Base-by-base conservation (phyloP, 306 rosid species). In the Herpetospermum pedunculosum region DNA sequence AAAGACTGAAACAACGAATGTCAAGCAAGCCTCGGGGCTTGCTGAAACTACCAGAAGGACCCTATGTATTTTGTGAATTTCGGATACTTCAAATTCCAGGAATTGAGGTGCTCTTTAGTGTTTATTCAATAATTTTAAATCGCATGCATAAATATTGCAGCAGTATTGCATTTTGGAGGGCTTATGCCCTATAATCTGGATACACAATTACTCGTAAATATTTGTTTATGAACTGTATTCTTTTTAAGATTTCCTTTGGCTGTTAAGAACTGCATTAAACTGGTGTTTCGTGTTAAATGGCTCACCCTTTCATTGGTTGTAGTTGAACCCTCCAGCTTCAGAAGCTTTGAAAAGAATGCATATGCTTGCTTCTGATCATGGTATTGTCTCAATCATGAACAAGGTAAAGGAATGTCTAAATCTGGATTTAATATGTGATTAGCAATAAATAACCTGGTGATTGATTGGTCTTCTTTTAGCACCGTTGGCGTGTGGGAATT, bases 281-380 rank as follows among this genome's bases (percentile, higher is more conserved):
- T 69, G 74, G 62, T 70, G 52, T 50, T 76, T 69, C 72, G 62
- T 70, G 52, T 50, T 76, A 78, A 57, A 74, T 19, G 58, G 34
- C 37, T 76, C 67, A n/a, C 64, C 58, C 47, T 80, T 68, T 59
- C 55, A 19, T 68, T 87, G 80, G 81, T 71, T 80, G 70, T 83
- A 94, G 98, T 73, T 94, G 88, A 85, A 84, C 62, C 98, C 98
- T 80, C 90, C 96, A 15, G 83, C 96, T 35, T 80, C 91, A 5
- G 96, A 91, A 80, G 97, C 97, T 58, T 83, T 91, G 73, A 91
- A 84, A 81, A 91, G 88, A 91, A 94, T 94, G 98, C 97, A 91
- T 74, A 87, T 79, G 91, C 97, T 94, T 77, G 97, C 97, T 58
- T 87, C 97, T 43, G 98, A 94, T 81, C 97, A 95, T 76, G 98